Base-by-base conservation (phyloP, 495 filamentous ascomycete species). In the Neurospora sp. region DNA sequence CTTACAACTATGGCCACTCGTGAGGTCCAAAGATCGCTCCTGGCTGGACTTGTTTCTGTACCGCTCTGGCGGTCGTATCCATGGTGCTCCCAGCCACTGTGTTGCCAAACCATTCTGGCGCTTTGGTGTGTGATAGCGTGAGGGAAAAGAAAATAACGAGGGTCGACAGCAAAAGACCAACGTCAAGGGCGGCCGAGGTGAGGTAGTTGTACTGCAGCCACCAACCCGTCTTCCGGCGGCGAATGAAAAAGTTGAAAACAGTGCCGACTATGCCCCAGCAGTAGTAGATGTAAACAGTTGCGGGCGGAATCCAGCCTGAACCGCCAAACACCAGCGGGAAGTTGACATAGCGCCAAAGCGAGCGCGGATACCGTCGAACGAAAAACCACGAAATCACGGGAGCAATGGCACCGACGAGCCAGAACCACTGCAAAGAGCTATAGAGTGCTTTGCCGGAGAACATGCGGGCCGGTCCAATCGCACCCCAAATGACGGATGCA, bases 141-240 rank as follows among this genome's bases (percentile, higher is more conserved):
- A 94, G 82, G 0, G 90, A 83, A 70, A 93, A 85, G 84, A 94
- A 92, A 70, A 93, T 91, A 31, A 93, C 76, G 70, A 94, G 86
- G 0, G 90, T 91, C 68, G 83, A 86, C 8, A 93, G 79, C 2
- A 87, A 86, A 31, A 93, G 83, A 14, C 91, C 91, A 68, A 87
- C 86, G 75, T 93, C 90, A 72, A 94, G 82, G 4, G 88, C 91
- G 0, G 91, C 91, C 27, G 90, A 92, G 0, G 90, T 87, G 75
- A 93, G 84, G 78, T 93, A 94, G 83, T 93, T 94, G 79, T 92
- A 93, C 73, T 90, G 88, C 83, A 90, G 83, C 91, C 90, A 93
- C 91, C 90, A 93, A 40, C 90, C 90, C 40, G 84, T 86, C 80
- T 83, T 89, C 73, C 85, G 84, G 73, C 89, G 83, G 45, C 87